Conservation (phyloP, 2,329 filamentous ascomycete genomes). For the Colletotrichum orchidophilum region DNA sequence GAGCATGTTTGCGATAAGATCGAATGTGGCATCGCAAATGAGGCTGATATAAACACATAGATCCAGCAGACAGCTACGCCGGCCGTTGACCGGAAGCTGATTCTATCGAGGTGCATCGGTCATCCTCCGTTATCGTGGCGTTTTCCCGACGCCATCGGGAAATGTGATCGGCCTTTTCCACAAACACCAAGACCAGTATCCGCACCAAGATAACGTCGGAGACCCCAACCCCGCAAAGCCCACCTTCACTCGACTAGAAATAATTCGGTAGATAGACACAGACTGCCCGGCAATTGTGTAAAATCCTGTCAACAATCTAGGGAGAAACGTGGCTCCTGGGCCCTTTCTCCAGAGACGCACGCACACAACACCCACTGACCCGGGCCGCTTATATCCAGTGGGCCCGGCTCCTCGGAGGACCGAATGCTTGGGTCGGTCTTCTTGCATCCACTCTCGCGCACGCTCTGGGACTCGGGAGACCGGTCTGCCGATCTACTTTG, state of each 20-base stretch:
- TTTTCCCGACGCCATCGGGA: slow-evolving; percentile 21
- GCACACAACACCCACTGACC: neutral
- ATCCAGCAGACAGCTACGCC: neutral
- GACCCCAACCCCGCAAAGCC: neutral
- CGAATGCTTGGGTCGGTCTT: neutral
- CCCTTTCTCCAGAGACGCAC: neutral
- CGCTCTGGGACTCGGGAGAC: neutral
- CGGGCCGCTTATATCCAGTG: neutral
- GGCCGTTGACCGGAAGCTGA: neutral
- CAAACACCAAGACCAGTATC: neutral
- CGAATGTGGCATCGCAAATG: neutral
- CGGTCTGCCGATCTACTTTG: too few relatives aligned
- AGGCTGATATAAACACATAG: slow-evolving; percentile 14
- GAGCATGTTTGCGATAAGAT: neutral
- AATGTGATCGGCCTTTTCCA: slow-evolving; percentile 16
- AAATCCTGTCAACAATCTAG: neutral
- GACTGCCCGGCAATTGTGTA: neutral
- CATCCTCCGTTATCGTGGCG: slow-evolving; percentile 1
- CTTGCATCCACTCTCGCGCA: neutral
- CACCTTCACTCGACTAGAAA: neutral
- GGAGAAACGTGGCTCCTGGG: neutral
- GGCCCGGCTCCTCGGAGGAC: neutral
- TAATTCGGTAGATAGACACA: neutral
- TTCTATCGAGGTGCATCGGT: neutral
- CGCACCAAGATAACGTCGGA: neutral